Evolutionary conservation across 2,329 filamentous ascomycete genomes (phyloP).

Genomic region (Colletotrichum neosansevieriae): DNA sequence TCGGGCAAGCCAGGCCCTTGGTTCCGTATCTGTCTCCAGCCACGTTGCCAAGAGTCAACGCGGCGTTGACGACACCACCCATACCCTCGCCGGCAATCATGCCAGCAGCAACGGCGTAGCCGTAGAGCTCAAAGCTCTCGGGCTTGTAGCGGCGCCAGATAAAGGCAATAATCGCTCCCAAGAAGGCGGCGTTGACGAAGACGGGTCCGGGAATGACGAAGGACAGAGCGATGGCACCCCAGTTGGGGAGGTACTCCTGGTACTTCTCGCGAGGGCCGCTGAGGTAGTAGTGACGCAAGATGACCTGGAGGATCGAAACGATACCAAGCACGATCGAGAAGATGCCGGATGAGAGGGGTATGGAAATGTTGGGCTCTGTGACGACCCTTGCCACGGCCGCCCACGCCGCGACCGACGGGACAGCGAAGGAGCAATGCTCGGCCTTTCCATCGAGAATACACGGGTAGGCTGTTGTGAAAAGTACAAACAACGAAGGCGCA

Average conservation of each 20-base stretch:
- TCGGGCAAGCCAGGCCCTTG: conserved; percentile 48
- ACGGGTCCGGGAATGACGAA: conserved; percentile 69
- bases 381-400: conserved; percentile 70
- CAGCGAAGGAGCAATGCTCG: conserved; percentile 64
- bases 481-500: conserved; percentile 71
- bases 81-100: conserved; percentile 74
- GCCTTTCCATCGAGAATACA: conserved; percentile 65
- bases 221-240: conserved; percentile 70
- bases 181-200: conserved; percentile 69
- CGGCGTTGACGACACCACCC: conserved; percentile 64
- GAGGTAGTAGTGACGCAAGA: conserved; percentile 67
- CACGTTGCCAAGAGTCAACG: conserved; percentile 49
- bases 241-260: conserved; percentile 69
- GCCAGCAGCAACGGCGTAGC: conserved; percentile 70
- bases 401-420: conserved; percentile 72
- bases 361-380: conserved; percentile 66
- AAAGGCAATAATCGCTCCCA: conserved; percentile 64
- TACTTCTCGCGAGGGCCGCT: conserved; percentile 66
- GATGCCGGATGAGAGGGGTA: conserved; percentile 67
- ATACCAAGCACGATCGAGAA: conserved; percentile 68
- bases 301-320: conserved; percentile 62
- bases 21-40: conserved; percentile 50
- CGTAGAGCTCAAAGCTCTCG: conserved; percentile 67
- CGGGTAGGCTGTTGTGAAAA: conserved; percentile 72
- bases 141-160: conserved; percentile 67